These are phyloP conservation scores for Apiospora malaysiana DNA, from an alignment of 2,329 filamentous ascomycete genomes.

Conservation along the genomic window DNA sequence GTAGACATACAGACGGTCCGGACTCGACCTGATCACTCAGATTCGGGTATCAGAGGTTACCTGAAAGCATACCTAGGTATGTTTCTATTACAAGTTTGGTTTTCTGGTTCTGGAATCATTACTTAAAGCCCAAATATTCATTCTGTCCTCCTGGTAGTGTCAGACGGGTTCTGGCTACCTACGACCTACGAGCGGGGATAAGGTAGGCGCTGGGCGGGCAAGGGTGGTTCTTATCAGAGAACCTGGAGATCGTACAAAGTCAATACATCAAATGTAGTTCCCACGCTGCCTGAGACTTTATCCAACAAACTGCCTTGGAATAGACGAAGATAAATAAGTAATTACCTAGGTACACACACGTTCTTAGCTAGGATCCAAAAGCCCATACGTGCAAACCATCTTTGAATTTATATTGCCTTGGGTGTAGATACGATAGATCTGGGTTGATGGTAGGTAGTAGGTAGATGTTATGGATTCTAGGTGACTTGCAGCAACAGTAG, in stretches of 20 bases:
- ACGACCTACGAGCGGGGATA: no score
- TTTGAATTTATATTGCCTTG: no score
- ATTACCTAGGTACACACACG: no score
- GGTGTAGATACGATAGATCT: no score
- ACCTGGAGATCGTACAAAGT: neutral
- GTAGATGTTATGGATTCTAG: neutral
- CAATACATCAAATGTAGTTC: no score
- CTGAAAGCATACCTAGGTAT: neutral
- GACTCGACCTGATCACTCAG: neutral
- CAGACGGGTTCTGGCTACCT: neutral
- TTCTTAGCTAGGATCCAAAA: no score
- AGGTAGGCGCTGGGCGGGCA: constrained; percentile 3
- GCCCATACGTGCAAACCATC: no score
- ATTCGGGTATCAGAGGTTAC: neutral
- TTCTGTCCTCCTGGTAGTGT: neutral
- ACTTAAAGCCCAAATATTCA: no score
- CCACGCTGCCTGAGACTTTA: neutral
- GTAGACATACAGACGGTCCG: neutral
- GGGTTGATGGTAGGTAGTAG: neutral
- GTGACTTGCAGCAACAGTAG: neutral
- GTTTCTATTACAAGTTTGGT: neutral
- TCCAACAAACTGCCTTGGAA: neutral
- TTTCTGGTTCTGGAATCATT: neutral
- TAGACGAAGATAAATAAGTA: neutral
- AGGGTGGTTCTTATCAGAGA: neutral